Evolutionary conservation across 768 basidiomycete species (phyloP).

Genomic region (Pholiota molesta): DNA sequence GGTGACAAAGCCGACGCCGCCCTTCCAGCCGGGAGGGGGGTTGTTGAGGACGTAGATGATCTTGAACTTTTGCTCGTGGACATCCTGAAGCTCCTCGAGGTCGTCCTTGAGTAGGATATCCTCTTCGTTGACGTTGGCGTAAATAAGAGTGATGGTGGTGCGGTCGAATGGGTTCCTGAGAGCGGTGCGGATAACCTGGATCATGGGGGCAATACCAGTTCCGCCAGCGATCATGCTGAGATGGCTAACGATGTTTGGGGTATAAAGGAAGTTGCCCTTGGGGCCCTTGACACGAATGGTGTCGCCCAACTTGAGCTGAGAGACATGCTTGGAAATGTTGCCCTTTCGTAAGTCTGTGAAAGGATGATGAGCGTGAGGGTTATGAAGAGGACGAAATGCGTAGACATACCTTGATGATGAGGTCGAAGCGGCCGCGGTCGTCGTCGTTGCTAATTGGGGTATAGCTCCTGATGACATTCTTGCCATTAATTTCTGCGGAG

Average conservation of each 20-base stretch:
- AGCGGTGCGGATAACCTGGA: slow-evolving; percentile 95
- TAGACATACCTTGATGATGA: slow-evolving; percentile 85
- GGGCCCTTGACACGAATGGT: slow-evolving; percentile 92
- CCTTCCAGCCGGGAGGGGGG: slow-evolving; percentile 83
- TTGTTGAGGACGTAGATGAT: slow-evolving; percentile 95
- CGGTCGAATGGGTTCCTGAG: slow-evolving; percentile 87
- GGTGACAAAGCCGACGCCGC: slow-evolving; percentile 90
- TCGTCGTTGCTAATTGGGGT: slow-evolving; percentile 96
- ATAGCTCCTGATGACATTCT: slow-evolving; percentile 89
- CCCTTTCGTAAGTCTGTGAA: slow-evolving; percentile 90
- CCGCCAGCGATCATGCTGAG: slow-evolving; percentile 98
- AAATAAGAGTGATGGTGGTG: slow-evolving; percentile 86
- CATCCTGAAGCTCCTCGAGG: slow-evolving; percentile 74
- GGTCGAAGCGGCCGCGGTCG: slow-evolving; percentile 91
- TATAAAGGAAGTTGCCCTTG: slow-evolving; percentile 92
- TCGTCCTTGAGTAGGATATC: slow-evolving; percentile 93
- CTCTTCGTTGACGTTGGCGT: slow-evolving; percentile 92
- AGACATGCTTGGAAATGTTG: slow-evolving; percentile 90
- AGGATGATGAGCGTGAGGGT: slow-evolving; percentile 6
- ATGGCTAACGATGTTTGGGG: slow-evolving; percentile 68
- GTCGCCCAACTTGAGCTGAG: slow-evolving; percentile 84
- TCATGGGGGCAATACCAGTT: slow-evolving; percentile 98
- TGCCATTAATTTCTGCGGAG: slow-evolving; percentile 88
- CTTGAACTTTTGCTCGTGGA: slow-evolving; percentile 65
- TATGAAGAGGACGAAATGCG: neutral